Evolutionary conservation across 495 filamentous ascomycete genomes (phyloP).

Genomic region (Poronia punctata): DNA sequence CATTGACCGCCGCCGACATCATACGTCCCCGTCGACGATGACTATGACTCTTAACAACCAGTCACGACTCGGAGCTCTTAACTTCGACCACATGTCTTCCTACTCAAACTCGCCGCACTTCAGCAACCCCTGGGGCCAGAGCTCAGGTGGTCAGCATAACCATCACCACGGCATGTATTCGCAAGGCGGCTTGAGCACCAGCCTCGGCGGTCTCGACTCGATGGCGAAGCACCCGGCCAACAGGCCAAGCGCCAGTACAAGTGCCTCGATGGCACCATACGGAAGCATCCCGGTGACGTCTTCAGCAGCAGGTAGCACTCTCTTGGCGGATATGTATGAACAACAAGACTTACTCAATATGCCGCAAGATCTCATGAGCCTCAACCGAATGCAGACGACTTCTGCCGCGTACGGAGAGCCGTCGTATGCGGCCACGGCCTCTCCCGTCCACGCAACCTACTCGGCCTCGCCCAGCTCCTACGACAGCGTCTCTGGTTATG

Average conservation of each 20-base stretch:
- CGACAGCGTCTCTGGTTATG: slow-evolving; percentile 51
- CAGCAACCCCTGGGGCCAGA: slow-evolving; percentile 81
- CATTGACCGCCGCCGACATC: background rate
- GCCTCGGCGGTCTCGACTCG: slow-evolving; percentile 39
- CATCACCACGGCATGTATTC: slow-evolving; percentile 53
- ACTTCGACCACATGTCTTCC: slow-evolving; percentile 68
- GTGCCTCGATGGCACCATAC: slow-evolving; percentile 67
- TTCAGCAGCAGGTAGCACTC: slow-evolving; percentile 64
- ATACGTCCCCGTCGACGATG: slow-evolving; percentile 40
- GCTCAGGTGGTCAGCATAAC: slow-evolving; percentile 45
- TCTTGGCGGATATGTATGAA: slow-evolving; percentile 57
- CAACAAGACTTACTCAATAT: slow-evolving; percentile 66
- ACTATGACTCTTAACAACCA: slow-evolving; percentile 85
- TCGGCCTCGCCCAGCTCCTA: slow-evolving; percentile 64
- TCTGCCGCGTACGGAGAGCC: slow-evolving; percentile 43
- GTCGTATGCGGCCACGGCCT: slow-evolving; percentile 45
- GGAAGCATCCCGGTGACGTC: slow-evolving; percentile 61
- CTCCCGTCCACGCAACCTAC: slow-evolving; percentile 57
- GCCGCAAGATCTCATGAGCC: slow-evolving; percentile 63
- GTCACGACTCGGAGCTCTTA: slow-evolving; percentile 76
- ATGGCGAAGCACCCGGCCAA: slow-evolving; percentile 41
- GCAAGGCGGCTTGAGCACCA: slow-evolving; percentile 41
- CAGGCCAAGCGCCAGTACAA: slow-evolving; percentile 49
- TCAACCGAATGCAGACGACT: slow-evolving; percentile 46
- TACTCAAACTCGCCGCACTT: slow-evolving; percentile 68